phyloP scores from a whole-genome alignment of 805 yeast genomes.

The Lipomyces yamanashiensis region DNA sequence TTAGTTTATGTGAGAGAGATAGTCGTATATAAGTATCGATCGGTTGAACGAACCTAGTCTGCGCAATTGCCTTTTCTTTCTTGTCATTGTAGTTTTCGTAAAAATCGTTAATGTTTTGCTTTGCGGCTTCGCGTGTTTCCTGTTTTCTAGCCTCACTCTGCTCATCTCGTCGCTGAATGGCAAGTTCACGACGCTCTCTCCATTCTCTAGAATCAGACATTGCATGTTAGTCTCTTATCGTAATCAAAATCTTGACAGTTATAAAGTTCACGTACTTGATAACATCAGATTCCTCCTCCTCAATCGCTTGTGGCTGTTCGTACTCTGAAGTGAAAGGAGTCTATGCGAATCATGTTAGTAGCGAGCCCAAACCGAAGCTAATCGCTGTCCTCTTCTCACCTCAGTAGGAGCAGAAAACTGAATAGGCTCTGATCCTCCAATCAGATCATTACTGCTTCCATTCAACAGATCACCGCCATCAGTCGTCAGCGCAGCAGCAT shows the following conservation, averaged over 20 bases:
- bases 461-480: conserved; percentile 34
- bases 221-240: not conserved
- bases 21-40: not conserved
- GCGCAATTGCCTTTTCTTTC: conserved; percentile 69
- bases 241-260: not conserved
- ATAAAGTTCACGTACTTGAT: conserved; percentile 22
- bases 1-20: not conserved
- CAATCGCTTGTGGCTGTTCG: conserved; percentile 7
- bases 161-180: conserved; percentile 78
- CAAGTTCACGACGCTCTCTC: conserved; percentile 79
- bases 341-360: not conserved
- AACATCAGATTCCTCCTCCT: conserved; percentile 34
- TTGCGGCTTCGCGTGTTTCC: conserved; percentile 75
- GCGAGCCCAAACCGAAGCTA: not conserved
- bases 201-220: conserved; percentile 57
- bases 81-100: conserved; percentile 88
- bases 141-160: conserved; percentile 65
- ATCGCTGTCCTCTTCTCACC: not conserved
- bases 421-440: not conserved
- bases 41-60: conserved; percentile 49
- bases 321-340: not conserved
- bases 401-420: not conserved
- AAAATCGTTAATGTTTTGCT: conserved; percentile 84
- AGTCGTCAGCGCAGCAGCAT: conserved; percentile 44
- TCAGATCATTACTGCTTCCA: conserved; percentile 22